Evolutionary conservation across 2,329 filamentous ascomycete species (phyloP), one percentile per base, ranked within the genome.

Genomic region (Bimuria novae-zelandiae): DNA sequence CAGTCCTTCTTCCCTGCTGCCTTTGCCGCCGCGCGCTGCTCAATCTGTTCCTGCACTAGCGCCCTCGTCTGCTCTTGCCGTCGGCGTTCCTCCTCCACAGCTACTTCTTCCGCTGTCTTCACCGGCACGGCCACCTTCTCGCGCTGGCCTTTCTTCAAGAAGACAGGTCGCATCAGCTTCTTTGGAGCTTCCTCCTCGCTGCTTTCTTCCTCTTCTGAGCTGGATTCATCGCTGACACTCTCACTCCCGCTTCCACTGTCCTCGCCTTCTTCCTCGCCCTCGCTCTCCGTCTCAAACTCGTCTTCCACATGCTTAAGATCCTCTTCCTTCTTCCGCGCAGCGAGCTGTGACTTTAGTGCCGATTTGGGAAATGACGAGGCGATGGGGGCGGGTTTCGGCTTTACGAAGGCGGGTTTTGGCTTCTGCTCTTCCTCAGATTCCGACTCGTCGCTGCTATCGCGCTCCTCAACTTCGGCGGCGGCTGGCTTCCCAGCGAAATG

Each of bases 41-140:
- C 87, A 37, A 97, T 85, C 70, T 97, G 92, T 63, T 92, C 90
- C 70, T 96, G 91, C 12, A 99, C 85, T 8, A 97, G 78, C 51
- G 84, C 86, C 70, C 96, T 88, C 11, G 89, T 84, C 53, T 88
- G 85, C 33, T 88, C 87, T 70, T 88, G 86, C 56, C 84, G 85
- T 30, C 84, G 82, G 1, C 81, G 73, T 56, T 83, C 77, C 45
- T 80, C 78, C 54, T 81, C 81, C 1, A 76, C 79, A 21, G 75
- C 76, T 6, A 72, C 54, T 40, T 79, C 68, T 25, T 79, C 75
- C 35, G 75, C 68, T 0, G 72, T 61, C 42, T 75, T 69, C 22
- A 55, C 57, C 0, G 68, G 64, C 1, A 66, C 62, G 3, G 61
- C 49, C 58, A 60, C 37, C 56, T 62, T 75, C 55, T 80, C 80